Percentiles rank a stretch among this genome's conserved stretches.
These are phyloP conservation scores for Tulasnella sp. DNA, from an alignment of 768 basidiomycete genomes.

Conservation along the genomic window DNA sequence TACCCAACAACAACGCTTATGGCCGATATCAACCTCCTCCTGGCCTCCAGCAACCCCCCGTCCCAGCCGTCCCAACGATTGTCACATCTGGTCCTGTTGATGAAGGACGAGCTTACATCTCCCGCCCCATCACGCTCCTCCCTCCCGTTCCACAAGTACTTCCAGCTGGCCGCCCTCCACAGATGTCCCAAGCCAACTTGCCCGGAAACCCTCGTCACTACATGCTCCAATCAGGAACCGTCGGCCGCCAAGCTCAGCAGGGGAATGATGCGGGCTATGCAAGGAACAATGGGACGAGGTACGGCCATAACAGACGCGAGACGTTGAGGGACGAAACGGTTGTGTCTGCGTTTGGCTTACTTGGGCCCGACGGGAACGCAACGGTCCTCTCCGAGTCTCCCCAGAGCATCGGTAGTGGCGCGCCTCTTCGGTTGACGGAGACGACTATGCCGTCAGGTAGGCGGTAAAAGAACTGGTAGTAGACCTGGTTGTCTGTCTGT, in stretches of 20 bases:
- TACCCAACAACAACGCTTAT: neutral
- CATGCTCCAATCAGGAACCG: neutral
- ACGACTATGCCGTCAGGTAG: neutral
- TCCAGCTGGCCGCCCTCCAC: neutral
- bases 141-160: neutral
- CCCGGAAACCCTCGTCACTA: neutral
- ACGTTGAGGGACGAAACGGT: neutral
- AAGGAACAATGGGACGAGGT: neutral
- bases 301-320: neutral
- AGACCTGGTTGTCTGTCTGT: neutral
- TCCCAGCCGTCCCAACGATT: neutral
- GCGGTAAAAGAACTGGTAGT: neutral
- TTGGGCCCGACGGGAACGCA: neutral
- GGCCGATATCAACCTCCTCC: neutral
- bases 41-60: neutral
- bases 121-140: neutral
- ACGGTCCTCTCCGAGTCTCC: neutral
- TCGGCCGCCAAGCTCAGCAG: neutral
- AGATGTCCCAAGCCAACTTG: neutral
- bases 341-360: neutral
- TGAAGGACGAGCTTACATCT: neutral
- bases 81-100: neutral
- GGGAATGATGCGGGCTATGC: neutral
- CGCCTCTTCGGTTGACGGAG: neutral
- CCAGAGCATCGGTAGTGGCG: neutral